phyloP scores from a whole-genome alignment of 2,329 filamentous ascomycete species.

The Zymoseptoria crescenta region DNA sequence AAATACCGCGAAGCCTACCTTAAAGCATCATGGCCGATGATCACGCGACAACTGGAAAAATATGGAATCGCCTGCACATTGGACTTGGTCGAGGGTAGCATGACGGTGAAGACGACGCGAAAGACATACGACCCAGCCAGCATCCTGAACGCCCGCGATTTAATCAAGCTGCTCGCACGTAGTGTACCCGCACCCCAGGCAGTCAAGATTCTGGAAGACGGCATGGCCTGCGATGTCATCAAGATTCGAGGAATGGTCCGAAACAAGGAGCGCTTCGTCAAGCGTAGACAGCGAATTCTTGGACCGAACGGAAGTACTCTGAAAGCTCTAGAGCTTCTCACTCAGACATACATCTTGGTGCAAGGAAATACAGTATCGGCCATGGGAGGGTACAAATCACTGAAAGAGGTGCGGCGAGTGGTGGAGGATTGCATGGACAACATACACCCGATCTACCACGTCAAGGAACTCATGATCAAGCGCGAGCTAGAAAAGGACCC shows the following conservation, averaged over 20 bases:
- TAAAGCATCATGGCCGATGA: slow-evolving; percentile 83
- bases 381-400: slow-evolving; percentile 86
- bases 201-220: slow-evolving; percentile 88
- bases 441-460: slow-evolving; percentile 81
- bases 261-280: slow-evolving; percentile 93
- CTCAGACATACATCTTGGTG: slow-evolving; percentile 84
- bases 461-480: slow-evolving; percentile 95
- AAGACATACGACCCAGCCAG: slow-evolving; percentile 88
- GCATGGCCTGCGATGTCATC: slow-evolving; percentile 86
- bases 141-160: slow-evolving; percentile 85
- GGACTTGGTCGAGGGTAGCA: slow-evolving; percentile 89
- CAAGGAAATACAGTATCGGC: slow-evolving; percentile 91
- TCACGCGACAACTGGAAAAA: slow-evolving; percentile 82
- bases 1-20: slow-evolving; percentile 95
- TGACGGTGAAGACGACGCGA: slow-evolving; percentile 91
- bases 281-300: slow-evolving; percentile 84
- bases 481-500: slow-evolving; percentile 85
- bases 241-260: slow-evolving; percentile 86
- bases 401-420: slow-evolving; percentile 85
- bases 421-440: slow-evolving; percentile 97
- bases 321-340: slow-evolving; percentile 88
- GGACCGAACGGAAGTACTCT: slow-evolving; percentile 87
- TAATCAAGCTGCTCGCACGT: slow-evolving; percentile 86
- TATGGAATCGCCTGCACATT: slow-evolving; percentile 82
- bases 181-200: slow-evolving; percentile 90